Evolutionary conservation across 495 filamentous ascomycete species (phyloP).

Genomic region (Cercophora samala): DNA sequence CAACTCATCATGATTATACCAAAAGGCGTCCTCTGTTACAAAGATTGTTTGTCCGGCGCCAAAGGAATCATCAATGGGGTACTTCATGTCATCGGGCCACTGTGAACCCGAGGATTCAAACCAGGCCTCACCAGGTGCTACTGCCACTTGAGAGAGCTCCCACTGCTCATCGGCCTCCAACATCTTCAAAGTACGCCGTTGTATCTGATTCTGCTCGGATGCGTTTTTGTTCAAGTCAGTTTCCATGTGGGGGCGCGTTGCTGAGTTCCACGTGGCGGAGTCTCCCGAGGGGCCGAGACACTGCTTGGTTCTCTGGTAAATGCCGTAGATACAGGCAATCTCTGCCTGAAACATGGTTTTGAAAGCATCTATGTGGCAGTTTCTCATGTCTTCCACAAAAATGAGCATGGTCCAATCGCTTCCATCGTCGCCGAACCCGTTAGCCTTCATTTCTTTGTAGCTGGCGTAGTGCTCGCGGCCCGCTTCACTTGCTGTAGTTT

Average conservation of each 20-base stretch:
- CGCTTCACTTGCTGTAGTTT: neutral
- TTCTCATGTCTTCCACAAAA: neutral
- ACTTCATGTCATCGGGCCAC: neutral
- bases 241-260: neutral
- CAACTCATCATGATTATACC: neutral
- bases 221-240: neutral
- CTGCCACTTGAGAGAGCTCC: neutral
- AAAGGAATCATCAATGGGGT: neutral
- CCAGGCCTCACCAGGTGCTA: neutral
- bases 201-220: neutral
- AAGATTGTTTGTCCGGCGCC: neutral
- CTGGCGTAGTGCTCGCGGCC: neutral
- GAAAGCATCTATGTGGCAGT: neutral
- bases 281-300: neutral
- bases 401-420: neutral
- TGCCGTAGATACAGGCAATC: neutral
- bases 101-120: neutral
- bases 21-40: neutral
- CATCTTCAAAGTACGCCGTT: neutral
- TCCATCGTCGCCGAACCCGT: neutral
- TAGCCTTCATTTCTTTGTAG: neutral
- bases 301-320: neutral
- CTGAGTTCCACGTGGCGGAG: no score
- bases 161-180: neutral
- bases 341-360: neutral